phyloP scores from a whole-genome alignment of 768 basidiomycete species.

The Serendipita sp. region DNA sequence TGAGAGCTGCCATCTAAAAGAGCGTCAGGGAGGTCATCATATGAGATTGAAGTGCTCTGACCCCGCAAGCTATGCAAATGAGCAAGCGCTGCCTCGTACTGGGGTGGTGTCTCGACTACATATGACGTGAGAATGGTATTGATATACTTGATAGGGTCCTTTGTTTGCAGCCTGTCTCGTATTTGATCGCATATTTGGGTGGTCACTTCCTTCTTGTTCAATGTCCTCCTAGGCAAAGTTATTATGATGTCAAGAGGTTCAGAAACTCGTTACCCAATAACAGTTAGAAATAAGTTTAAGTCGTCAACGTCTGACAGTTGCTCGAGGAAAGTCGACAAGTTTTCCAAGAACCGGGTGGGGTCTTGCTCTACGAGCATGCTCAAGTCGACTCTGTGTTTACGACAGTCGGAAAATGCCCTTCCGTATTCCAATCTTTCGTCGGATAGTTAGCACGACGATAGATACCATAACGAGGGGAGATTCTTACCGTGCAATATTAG shows the following conservation, averaged over 20 bases:
- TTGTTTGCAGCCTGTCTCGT: slow-evolving; percentile 50
- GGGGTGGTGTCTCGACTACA: slow-evolving; percentile 80
- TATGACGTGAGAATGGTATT: slow-evolving; percentile 87
- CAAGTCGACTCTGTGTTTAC: slow-evolving; percentile 87
- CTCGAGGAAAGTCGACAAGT: slow-evolving; percentile 53
- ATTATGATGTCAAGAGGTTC: background rate
- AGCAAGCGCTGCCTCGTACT: slow-evolving; percentile 70
- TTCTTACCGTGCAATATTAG: slow-evolving; percentile 55
- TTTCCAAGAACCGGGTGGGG: slow-evolving; percentile 35
- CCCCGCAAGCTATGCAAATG: slow-evolving; percentile 66
- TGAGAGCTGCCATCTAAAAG: slow-evolving; percentile 41
- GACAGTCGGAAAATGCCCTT: slow-evolving; percentile 78
- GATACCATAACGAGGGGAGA: background rate
- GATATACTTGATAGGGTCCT: slow-evolving; percentile 62
- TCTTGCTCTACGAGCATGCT: slow-evolving; percentile 77
- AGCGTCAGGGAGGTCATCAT: background rate
- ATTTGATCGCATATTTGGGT: slow-evolving; percentile 62
- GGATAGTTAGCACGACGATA: background rate
- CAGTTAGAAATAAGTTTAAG: slow-evolving; percentile 81
- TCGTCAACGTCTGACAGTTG: slow-evolving; percentile 84
- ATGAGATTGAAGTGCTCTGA: slow-evolving; percentile 16
- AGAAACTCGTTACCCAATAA: slow-evolving; percentile 45
- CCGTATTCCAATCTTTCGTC: slow-evolving; percentile 50
- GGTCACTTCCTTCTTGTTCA: slow-evolving; percentile 23
- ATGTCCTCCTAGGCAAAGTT: background rate